Evolutionary conservation across 2,329 filamentous ascomycete genomes (phyloP).

Genomic region (Myriosclerotinia scirpicola): DNA sequence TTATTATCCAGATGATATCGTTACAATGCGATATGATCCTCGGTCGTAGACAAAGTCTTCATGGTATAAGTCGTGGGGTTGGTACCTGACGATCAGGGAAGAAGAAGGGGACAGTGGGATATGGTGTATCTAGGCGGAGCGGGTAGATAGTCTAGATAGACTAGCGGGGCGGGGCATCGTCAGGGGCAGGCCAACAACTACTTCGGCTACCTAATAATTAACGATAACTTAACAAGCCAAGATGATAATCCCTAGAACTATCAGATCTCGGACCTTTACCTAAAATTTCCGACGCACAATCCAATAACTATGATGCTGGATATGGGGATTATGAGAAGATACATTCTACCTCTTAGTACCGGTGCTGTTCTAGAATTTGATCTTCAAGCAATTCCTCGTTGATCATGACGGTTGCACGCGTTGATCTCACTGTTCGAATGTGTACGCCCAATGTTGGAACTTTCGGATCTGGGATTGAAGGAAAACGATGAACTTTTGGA

Average conservation of each 20-base stretch:
- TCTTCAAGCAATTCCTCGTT: background rate
- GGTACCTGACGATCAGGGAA: background rate
- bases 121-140: background rate
- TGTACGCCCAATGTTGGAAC: background rate
- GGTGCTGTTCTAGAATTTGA: background rate
- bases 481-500: background rate
- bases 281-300: slow-evolving; percentile 9
- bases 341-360: background rate
- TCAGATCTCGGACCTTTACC: background rate
- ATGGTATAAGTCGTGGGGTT: background rate
- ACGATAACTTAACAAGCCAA: background rate
- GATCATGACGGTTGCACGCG: background rate
- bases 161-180: background rate
- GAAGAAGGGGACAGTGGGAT: background rate
- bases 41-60: background rate
- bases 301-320: background rate
- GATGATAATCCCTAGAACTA: background rate
- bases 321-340: background rate
- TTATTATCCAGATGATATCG: background rate
- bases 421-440: too few relatives aligned
- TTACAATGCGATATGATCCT: background rate
- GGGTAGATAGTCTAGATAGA: background rate
- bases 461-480: background rate
- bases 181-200: background rate
- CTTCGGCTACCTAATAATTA: background rate